Evolutionary conservation across 108 stramenopile genomes (phyloP).

Genomic region (Skeletonema costatum): DNA sequence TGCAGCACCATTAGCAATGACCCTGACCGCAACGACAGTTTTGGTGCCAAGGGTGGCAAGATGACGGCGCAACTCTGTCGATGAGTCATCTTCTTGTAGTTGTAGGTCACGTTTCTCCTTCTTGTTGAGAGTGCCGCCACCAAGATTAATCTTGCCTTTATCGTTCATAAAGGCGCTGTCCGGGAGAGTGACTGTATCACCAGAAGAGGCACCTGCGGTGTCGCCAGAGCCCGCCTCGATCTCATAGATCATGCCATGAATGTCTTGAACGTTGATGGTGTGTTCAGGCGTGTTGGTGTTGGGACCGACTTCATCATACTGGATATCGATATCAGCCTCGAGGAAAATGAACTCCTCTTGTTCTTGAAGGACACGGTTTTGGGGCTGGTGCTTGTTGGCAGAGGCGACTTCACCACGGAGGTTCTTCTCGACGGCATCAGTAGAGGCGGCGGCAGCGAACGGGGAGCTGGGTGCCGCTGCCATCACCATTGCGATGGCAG

Average conservation of each 20-base stretch:
- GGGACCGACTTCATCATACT: slow-evolving; percentile 3
- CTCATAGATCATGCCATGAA: background rate
- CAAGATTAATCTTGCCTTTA: background rate
- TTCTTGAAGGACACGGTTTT: slow-evolving; percentile 1
- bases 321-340: background rate
- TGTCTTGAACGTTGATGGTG: background rate
- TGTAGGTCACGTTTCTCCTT: background rate
- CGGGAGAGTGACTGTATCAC: background rate
- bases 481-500: background rate
- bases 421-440: background rate
- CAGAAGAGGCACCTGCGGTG: background rate
- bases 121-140: background rate
- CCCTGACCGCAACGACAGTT: slow-evolving; percentile 42
- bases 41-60: slow-evolving; percentile 9
- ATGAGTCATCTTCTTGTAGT: background rate
- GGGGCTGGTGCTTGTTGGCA: background rate
- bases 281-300: background rate
- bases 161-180: background rate
- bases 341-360: background rate
- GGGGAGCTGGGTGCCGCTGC: background rate
- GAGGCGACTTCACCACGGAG: background rate
- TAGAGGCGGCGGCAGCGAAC: background rate
- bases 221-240: background rate
- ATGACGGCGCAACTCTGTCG: background rate
- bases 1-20: slow-evolving; percentile 6